Conservation (phyloP, 371 early-diverging fungal species). For the Actinomortierella wolfii region DNA sequence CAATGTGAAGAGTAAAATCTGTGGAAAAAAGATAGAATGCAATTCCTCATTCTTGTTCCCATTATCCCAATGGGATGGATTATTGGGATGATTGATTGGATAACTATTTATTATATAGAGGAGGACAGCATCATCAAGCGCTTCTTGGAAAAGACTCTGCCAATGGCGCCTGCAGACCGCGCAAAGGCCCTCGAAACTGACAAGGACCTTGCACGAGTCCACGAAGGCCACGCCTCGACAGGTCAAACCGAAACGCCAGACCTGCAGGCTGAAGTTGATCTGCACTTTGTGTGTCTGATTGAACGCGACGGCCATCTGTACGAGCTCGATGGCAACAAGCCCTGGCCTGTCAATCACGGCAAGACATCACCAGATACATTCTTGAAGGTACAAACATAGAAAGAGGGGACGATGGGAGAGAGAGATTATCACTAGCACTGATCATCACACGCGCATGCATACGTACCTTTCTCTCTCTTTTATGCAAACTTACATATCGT, state of each 20-base stretch:
- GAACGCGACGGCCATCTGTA: constrained; percentile 74
- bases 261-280: constrained; percentile 70
- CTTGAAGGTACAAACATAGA: constrained; percentile 49
- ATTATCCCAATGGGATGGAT: no score
- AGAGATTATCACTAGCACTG: no score
- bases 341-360: constrained; percentile 87
- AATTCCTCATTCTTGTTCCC: no score
- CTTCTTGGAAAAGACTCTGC: constrained; percentile 64
- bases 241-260: constrained; percentile 84
- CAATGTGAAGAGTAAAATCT: no score
- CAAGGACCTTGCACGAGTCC: constrained; percentile 61
- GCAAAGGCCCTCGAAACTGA: constrained; percentile 69
- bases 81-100: no score
- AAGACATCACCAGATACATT: constrained; percentile 53
- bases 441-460: no score
- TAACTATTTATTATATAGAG: not conserved
- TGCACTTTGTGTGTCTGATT: constrained; percentile 89
- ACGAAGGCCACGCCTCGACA: constrained; percentile 61
- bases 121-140: constrained; percentile 47
- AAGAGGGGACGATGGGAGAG: no score
- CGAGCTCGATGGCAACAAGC: constrained; percentile 88
- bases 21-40: no score
- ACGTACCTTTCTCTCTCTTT: not conserved
- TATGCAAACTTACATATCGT: not conserved
- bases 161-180: constrained; percentile 71